Conservation (phyloP, 805 yeast genomes). For the Pichia heedii region DNA sequence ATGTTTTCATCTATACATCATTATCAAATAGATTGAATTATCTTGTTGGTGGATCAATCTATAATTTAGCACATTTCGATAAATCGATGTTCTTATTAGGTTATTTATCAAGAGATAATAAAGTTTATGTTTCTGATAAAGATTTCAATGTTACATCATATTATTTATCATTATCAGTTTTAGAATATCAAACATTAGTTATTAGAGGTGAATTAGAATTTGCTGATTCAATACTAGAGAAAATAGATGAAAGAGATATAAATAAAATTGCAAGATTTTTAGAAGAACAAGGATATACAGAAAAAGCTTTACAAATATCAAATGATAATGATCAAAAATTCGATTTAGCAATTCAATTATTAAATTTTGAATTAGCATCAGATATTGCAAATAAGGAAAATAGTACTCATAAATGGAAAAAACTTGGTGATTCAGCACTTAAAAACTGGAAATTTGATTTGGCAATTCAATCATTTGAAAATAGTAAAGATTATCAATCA, state of each 20-base stretch:
- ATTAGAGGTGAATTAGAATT: conserved; percentile 89
- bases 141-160: conserved; percentile 77
- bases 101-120: conserved; percentile 83
- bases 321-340: conserved; percentile 87
- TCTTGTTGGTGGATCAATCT: conserved; percentile 88
- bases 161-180: conserved; percentile 71
- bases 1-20: conserved; percentile 89
- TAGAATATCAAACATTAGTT: conserved; percentile 93
- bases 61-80: conserved; percentile 89
- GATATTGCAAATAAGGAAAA: conserved; percentile 48
- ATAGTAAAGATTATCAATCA: conserved; percentile 76
- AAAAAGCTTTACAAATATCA: conserved; percentile 75
- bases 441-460: conserved; percentile 67
- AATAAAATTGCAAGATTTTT: conserved; percentile 82
- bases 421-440: conserved; percentile 81
- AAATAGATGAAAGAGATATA: conserved; percentile 55
- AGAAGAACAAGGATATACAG: conserved; percentile 83
- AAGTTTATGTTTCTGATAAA: conserved; percentile 85
- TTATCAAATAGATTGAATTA: conserved; percentile 81
- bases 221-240: conserved; percentile 57
- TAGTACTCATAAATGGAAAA: conserved; percentile 75
- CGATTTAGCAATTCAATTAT: conserved; percentile 77
- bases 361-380: conserved; percentile 62
- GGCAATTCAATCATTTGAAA: conserved; percentile 71
- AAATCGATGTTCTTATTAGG: conserved; percentile 81